These are phyloP conservation scores for Globomyces sp. DNA, from an alignment of 371 early-diverging fungal genomes.

Conservation along the genomic window DNA sequence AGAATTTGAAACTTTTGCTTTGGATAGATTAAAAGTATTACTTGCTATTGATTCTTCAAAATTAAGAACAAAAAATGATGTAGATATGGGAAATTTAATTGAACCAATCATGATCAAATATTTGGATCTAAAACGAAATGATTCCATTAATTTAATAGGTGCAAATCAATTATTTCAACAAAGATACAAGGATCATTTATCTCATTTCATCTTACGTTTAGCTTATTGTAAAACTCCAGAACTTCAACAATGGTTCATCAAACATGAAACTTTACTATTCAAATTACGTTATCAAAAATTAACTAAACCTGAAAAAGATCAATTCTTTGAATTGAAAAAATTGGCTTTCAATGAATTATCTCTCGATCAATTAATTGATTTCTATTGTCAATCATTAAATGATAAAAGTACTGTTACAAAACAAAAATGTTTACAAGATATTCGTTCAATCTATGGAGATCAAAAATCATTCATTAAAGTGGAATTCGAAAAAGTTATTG, in stretches of 20 bases:
- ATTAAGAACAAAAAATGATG: constrained; percentile 57
- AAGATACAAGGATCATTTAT: constrained; percentile 87
- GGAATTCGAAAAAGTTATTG: constrained; percentile 81
- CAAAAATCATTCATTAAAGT: constrained; percentile 52
- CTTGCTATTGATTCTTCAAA: constrained; percentile 79
- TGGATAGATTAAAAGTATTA: constrained; percentile 90
- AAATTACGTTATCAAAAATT: constrained; percentile 51
- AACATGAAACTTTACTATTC: constrained; percentile 83
- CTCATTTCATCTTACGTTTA: constrained; percentile 90
- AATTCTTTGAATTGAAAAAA: constrained; percentile 51
- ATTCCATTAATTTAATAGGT: constrained; percentile 10
- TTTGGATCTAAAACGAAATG: constrained; percentile 26
- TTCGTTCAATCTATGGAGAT: neutral
- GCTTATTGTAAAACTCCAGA: constrained; percentile 91
- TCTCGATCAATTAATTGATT: neutral
- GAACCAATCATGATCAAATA: constrained; percentile 43
- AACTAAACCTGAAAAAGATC: constrained; percentile 47
- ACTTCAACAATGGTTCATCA: constrained; percentile 85
- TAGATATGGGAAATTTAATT: constrained; percentile 61
- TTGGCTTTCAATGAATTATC: constrained; percentile 17
- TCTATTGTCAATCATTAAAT: no score
- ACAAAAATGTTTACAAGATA: neutral
- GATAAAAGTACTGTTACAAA: neutral
- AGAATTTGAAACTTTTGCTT: constrained; percentile 88
- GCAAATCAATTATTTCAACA: constrained; percentile 53